Conservation (phyloP, 164 flowering plant species). For the Nymphaea colorata region DNA sequence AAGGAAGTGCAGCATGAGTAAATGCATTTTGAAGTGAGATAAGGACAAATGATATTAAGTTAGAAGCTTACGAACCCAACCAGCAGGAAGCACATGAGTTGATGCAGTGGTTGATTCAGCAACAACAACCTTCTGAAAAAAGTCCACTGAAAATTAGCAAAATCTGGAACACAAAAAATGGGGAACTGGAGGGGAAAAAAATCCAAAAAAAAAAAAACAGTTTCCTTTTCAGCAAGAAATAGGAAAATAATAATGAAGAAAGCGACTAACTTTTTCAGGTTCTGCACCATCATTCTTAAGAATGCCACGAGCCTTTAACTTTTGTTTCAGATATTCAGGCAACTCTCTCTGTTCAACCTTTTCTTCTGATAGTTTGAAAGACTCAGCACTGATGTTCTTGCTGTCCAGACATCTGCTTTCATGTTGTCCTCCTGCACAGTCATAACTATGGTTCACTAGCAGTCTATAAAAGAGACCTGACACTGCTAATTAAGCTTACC, state of each 20-base stretch:
- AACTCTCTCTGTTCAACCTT: constrained; percentile 35
- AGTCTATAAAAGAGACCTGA: background rate
- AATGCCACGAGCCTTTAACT: constrained; percentile 88
- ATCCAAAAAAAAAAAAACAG: background rate
- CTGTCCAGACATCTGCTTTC: constrained; percentile 16
- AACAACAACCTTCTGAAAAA: constrained; percentile 33
- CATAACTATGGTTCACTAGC: background rate
- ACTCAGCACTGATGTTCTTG: constrained; percentile 11
- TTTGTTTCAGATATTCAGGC: constrained; percentile 84
- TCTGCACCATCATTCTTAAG: constrained; percentile 33
- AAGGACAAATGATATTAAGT: too few relatives aligned
- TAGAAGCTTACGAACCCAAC: constrained; percentile 57
- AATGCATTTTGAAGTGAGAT: too few relatives aligned
- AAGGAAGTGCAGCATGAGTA: too few relatives aligned
- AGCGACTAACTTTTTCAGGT: constrained; percentile 23
- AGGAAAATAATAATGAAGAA: background rate
- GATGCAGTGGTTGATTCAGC: constrained; percentile 17
- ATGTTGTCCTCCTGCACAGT: constrained; percentile 13
- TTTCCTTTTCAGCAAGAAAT: background rate
- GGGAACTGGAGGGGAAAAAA: background rate
- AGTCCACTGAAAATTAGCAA: constrained; percentile 4
- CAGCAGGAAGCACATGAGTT: constrained; percentile 35
- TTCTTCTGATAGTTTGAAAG: constrained; percentile 22
- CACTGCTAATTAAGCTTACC: constrained; percentile 12
- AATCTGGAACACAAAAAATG: background rate